Evolutionary conservation across 2,329 filamentous ascomycete species (phyloP), one percentile per base, ranked within the genome.

Genomic region (Ciborinia camelliae): DNA sequence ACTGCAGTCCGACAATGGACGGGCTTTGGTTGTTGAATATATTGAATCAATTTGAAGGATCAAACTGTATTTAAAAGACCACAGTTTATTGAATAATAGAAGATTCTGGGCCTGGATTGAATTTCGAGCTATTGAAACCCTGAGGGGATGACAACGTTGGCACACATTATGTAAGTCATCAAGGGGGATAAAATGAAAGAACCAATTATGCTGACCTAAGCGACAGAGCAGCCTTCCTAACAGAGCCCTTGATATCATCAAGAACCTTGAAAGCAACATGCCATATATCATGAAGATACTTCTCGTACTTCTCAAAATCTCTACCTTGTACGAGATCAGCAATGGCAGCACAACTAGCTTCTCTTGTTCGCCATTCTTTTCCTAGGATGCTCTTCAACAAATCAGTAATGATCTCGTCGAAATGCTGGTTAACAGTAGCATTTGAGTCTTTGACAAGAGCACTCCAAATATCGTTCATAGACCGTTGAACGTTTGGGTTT

Each of bases 401-500:
- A 74, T 99, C 95, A 12, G 88, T 82, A 80, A 99, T 89, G 71
- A 99, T 98, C 10, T 86, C 86, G 69, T 96, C 90, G 73, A 98
- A 97, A 76, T 98, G 84, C 23, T 82, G 80, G 68, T 95, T 88
- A 51, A 98, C 85, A 0, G 90, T 90, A 0, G 84, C 82, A 23
- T 86, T 87, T 1, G 91, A 85, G 71, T 98, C 92, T 74, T 96
- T 96, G 62, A 98, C 92, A n/a, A 99, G 79, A 0, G 94, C 89
- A 72, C 90, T 93, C 95, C 95, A 99, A 69, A 99, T 98, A 68
- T 96, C 92, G 65, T 96, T 93, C 95, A 99, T 99, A 0, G 94
- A 97, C 55, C 88, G 84, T 75, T 94, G 91, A 15, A 98, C 95
- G 69, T 96, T 97, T 2, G 88, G 83, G 73, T 97, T 98, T 0